A percentile compares a stretch with the other conserved stretches of the same genome.
These are phyloP conservation scores for Vicia sativa DNA, from an alignment of 306 rosid species.

Conservation along the genomic window DNA sequence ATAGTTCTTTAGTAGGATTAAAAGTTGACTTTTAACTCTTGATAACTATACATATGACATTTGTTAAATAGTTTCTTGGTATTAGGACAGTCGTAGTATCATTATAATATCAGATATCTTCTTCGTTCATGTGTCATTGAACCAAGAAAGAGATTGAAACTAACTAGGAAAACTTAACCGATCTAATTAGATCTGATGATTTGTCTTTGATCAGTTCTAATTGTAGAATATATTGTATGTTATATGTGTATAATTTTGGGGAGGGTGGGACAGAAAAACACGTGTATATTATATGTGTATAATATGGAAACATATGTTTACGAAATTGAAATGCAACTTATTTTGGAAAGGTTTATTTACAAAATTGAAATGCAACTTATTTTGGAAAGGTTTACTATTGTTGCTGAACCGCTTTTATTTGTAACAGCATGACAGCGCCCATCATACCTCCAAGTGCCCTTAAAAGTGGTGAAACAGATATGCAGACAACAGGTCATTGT, in stretches of 20 bases:
- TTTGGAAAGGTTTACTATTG: constrained; percentile 30
- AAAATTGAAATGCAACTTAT: constrained; percentile 21
- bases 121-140: not conserved
- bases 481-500: constrained; percentile 70
- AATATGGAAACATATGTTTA: not conserved
- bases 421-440: constrained; percentile 91
- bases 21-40: constrained; percentile 10
- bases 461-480: constrained; percentile 77
- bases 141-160: constrained; percentile 11
- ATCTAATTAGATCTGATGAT: constrained; percentile 11
- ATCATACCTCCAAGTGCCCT: constrained; percentile 77
- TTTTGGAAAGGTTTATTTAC: constrained; percentile 28
- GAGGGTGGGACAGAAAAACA: constrained; percentile 29
- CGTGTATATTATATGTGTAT: not conserved
- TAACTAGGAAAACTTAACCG: not conserved
- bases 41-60: constrained; percentile 4
- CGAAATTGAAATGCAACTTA: constrained; percentile 19
- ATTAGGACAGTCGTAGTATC: constrained; percentile 22
- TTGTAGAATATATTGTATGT: not conserved
- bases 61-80: constrained; percentile 12
- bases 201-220: constrained; percentile 11
- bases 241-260: constrained; percentile 21
- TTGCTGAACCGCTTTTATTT: constrained; percentile 35
- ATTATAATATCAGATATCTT: constrained; percentile 15
- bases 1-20: constrained; percentile 18